Conservation (phyloP, 2,329 filamentous ascomycete species). For the Podosphaera aphanis region DNA sequence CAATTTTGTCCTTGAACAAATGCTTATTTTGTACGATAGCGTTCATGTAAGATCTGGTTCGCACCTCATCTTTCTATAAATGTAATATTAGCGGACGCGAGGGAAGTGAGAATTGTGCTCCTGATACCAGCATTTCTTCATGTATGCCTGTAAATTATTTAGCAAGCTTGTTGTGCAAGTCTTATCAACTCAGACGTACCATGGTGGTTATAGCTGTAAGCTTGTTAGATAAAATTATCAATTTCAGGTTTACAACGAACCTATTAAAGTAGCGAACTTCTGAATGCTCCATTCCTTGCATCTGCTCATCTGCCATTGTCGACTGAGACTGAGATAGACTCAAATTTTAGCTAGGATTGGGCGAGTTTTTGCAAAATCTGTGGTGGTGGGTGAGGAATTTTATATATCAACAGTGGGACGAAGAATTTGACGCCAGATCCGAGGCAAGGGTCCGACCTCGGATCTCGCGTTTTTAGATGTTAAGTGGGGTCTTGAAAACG, state of each 20-base stretch:
- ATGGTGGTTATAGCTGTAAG: conserved; percentile 79
- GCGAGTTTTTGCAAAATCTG: too few relatives aligned
- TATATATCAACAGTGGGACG: too few relatives aligned
- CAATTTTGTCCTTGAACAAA: conserved; percentile 73
- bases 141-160: conserved; percentile 43
- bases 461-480: too few relatives aligned
- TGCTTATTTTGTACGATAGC: conserved; percentile 94
- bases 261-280: conserved; percentile 99
- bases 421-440: too few relatives aligned
- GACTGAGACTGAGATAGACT: background rate
- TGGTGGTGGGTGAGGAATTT: too few relatives aligned
- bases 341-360: too few relatives aligned
- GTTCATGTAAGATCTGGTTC: conserved; percentile 90
- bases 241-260: conserved; percentile 22
- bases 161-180: conserved; percentile 10
- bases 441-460: too few relatives aligned
- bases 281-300: conserved; percentile 25
- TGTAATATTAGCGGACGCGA: conserved; percentile 4
- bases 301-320: conserved; percentile 29
- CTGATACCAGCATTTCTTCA: conserved; percentile 86
- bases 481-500: too few relatives aligned
- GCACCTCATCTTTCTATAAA: conserved; percentile 98
- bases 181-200: conserved; percentile 30
- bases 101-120: conserved; percentile 4
- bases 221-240: conserved; percentile 7